Evolutionary conservation across 768 basidiomycete species (phyloP).

Genomic region (Pleurotus giganteus): DNA sequence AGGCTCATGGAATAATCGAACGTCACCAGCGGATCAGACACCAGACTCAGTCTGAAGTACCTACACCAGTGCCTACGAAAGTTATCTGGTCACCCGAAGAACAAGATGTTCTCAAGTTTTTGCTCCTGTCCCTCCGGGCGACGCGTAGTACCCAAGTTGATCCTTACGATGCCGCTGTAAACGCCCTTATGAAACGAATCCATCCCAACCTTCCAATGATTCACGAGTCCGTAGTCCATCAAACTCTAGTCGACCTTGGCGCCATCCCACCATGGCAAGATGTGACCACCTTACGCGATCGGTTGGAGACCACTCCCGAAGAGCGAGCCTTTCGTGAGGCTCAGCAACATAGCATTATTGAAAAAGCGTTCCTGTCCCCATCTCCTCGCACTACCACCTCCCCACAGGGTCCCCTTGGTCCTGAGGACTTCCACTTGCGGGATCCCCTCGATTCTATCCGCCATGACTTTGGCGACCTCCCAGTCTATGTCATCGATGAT

Average conservation of each 20-base stretch:
- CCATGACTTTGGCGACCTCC: slow-evolving; percentile 80
- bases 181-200: slow-evolving; percentile 58
- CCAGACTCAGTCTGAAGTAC: slow-evolving; percentile 30
- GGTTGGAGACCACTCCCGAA: slow-evolving; percentile 31
- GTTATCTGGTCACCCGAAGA: slow-evolving; percentile 54
- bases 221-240: slow-evolving; percentile 35
- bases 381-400: slow-evolving; percentile 12
- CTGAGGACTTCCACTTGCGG: slow-evolving; percentile 57
- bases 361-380: slow-evolving; percentile 24
- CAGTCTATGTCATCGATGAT: slow-evolving; percentile 89
- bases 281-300: slow-evolving; percentile 39
- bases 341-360: slow-evolving; percentile 25
- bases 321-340: slow-evolving; percentile 21
- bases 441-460: slow-evolving; percentile 73
- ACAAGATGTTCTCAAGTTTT: slow-evolving; percentile 53
- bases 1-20: slow-evolving; percentile 43
- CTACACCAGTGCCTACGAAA: slow-evolving; percentile 19
- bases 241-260: slow-evolving; percentile 68
- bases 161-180: slow-evolving; percentile 53
- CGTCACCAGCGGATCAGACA: slow-evolving; percentile 25
- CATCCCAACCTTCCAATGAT: slow-evolving; percentile 32
- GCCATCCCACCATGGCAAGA: slow-evolving; percentile 83
- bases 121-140: slow-evolving; percentile 51
- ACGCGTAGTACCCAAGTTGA: slow-evolving; percentile 53
- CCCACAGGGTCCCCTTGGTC: slow-evolving; percentile 39